phyloP scores from a whole-genome alignment of 1,284 basidiomycete species.

The Trichosporon asahii region DNA sequence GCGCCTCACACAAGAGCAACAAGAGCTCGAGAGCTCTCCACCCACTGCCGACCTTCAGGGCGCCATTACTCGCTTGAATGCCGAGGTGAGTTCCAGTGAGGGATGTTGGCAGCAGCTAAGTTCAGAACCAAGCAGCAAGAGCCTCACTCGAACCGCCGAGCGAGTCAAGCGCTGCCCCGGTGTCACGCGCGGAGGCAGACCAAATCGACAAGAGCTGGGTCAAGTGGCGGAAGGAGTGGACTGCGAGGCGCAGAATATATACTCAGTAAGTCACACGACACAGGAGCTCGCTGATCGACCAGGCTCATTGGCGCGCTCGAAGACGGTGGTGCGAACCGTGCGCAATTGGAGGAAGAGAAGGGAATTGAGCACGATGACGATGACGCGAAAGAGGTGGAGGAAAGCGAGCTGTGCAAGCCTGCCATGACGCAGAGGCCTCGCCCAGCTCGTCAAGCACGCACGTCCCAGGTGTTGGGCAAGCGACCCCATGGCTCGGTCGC shows the following conservation, averaged over 20 bases:
- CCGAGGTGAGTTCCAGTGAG: slow-evolving; percentile 30
- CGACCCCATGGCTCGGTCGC: background rate
- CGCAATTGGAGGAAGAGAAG: slow-evolving; percentile 44
- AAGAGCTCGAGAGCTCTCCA: slow-evolving; percentile 61
- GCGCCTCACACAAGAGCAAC: slow-evolving; percentile 59
- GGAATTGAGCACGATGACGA: slow-evolving; percentile 44
- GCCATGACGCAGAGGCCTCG: background rate
- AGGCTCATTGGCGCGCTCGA: slow-evolving; percentile 39
- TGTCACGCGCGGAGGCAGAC: slow-evolving; percentile 39
- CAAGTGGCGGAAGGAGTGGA: slow-evolving; percentile 50
- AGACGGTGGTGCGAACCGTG: slow-evolving; percentile 30
- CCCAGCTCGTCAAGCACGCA: background rate
- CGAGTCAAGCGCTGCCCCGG: slow-evolving; percentile 25
- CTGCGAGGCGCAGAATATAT: slow-evolving; percentile 45
- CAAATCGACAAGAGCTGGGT: slow-evolving; percentile 45
- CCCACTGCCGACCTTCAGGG: slow-evolving; percentile 63
- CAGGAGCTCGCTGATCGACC: background rate
- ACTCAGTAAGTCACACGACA: slow-evolving; percentile 35
- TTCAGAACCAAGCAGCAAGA: slow-evolving; percentile 37
- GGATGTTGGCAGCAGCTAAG: background rate
- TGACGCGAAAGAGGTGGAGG: slow-evolving; percentile 38
- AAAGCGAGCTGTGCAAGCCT: slow-evolving; percentile 40
- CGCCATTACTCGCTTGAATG: slow-evolving; percentile 37
- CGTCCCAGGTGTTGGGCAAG: background rate
- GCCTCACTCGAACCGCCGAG: slow-evolving; percentile 31